Base-by-base conservation (phyloP, 176 grass and related monocot species). In the Phoenix roebelenii region DNA sequence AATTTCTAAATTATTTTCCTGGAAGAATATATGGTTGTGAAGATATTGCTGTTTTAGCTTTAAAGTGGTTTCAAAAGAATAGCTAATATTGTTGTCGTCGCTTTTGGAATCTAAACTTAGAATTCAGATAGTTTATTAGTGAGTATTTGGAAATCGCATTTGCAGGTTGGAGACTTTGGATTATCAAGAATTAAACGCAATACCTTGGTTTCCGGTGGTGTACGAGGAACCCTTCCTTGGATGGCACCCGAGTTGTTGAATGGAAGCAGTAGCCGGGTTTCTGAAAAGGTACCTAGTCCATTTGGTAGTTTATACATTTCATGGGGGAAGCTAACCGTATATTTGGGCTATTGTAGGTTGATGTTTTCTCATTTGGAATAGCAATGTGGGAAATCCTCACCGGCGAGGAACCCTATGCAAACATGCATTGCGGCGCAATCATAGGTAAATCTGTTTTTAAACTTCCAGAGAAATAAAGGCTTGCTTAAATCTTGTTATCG, bases 211-310 rank as follows among this genome's bases (percentile, higher is more conserved):
- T 98, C 93, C 69, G 93, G 93, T 60, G 93, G 93, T 62, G 93
- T 98, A 60, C 87, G 93, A 16, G 93, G 93, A 55, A 98, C 93
- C 44, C 84, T 98, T 76, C 93, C 93, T 18, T 98, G 93, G 93
- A 98, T 98, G 87, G 93, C 93, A 58, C 93, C 87, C n/a, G 93
- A 98, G 60, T 52, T 98, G 30, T 80, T 98, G 71, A 98, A 98
- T 75, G 93, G 93, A 20, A 85, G 93, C 70, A 98, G 87, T 65
- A 92, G 65, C 58, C 56, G 57, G 74, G 93, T 98, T 19, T 89
- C 87, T 22, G 93, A 98, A 69, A 98, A 98, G 84, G 93, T 88
- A 72, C 78, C 44, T 16, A 23, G 39, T 67, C 2, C 4, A 55
- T 61, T 54, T 63, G 49, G 18, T 61, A 44, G 20, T 32, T 68